These are phyloP conservation scores for Ceratocystis destructans DNA, from an alignment of 2,329 filamentous ascomycete species.

Conservation along the genomic window DNA sequence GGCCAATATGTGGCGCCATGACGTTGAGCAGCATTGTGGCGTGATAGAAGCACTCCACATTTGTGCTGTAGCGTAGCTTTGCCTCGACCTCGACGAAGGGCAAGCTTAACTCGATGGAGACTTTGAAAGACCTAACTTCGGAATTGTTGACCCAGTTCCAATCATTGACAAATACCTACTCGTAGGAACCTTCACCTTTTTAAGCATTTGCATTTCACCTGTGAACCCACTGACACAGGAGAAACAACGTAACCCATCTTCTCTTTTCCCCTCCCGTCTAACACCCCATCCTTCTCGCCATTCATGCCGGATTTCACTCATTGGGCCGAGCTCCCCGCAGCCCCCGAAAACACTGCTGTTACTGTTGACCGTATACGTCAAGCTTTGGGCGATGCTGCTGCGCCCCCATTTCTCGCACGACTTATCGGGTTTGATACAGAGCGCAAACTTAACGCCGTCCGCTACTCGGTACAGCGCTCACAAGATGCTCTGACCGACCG, in stretches of 20 bases:
- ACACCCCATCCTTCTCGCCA: not conserved
- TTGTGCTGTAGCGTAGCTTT: not conserved
- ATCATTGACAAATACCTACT: too few species aligned
- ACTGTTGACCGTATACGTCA: conserved; percentile 12
- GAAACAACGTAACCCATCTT: not conserved
- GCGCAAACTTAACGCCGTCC: conserved; percentile 22
- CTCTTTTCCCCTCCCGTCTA: not conserved
- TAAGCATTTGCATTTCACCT: too few species aligned
- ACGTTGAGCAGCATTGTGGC: not conserved
- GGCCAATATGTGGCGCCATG: not conserved
- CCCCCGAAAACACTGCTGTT: conserved; percentile 11
- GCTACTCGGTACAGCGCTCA: conserved; percentile 18
- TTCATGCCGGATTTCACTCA: conserved; percentile 13
- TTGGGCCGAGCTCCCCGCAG: conserved; percentile 14
- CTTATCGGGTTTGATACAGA: conserved; percentile 14
- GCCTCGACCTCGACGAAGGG: too few species aligned
- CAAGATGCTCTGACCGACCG: conserved; percentile 23
- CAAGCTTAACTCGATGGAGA: too few species aligned
- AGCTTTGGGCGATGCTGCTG: conserved; percentile 8
- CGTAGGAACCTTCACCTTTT: too few species aligned
- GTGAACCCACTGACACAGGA: too few species aligned
- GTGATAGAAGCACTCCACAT: not conserved
- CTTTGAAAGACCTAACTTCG: too few species aligned
- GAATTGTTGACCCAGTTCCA: too few species aligned
- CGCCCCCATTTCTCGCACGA: conserved; percentile 14